A percentile compares a stretch with the other conserved stretches of the same genome.
These are phyloP conservation scores for Phaeosphaeria sp. DNA, from an alignment of 2,329 filamentous ascomycete genomes.

Conservation along the genomic window DNA sequence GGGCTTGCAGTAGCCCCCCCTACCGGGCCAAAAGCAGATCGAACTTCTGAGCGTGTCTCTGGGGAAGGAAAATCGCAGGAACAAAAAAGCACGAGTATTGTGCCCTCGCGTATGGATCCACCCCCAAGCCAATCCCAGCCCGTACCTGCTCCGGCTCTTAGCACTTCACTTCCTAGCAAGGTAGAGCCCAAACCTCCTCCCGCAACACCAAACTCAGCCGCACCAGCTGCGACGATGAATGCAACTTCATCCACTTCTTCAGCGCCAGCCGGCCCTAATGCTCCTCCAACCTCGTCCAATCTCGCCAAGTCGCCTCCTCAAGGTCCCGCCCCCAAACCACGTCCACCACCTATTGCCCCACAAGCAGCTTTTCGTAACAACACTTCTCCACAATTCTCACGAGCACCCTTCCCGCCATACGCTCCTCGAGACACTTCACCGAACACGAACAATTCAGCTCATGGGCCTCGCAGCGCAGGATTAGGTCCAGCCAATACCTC, in stretches of 20 bases:
- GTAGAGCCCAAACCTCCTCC: conserved; percentile 6
- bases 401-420: conserved; percentile 33
- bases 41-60: conserved; percentile 35
- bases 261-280: conserved; percentile 12
- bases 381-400: conserved; percentile 41
- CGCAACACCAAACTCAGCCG: background rate
- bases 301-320: conserved; percentile 38
- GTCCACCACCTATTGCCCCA: conserved; percentile 42
- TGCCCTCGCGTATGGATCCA: conserved; percentile 31
- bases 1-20: conserved; percentile 45
- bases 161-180: conserved; percentile 16
- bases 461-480: conserved; percentile 31
- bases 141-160: conserved; percentile 12
- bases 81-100: conserved; percentile 16
- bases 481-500: conserved; percentile 40
- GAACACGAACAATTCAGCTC: conserved; percentile 26
- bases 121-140: conserved; percentile 22
- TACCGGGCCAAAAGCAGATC: conserved; percentile 50
- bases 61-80: conserved; percentile 30
- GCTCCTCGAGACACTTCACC: conserved; percentile 37
- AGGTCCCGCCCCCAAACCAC: conserved; percentile 34
- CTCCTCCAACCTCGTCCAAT: conserved; percentile 4
- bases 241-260: conserved; percentile 9
- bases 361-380: conserved; percentile 40
- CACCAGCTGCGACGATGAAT: background rate